Percentiles rank a stretch among this genome's conserved stretches.
These are phyloP conservation scores for Zymoseptoria brevis DNA, from an alignment of 2,329 filamentous ascomycete genomes.

Conservation along the genomic window DNA sequence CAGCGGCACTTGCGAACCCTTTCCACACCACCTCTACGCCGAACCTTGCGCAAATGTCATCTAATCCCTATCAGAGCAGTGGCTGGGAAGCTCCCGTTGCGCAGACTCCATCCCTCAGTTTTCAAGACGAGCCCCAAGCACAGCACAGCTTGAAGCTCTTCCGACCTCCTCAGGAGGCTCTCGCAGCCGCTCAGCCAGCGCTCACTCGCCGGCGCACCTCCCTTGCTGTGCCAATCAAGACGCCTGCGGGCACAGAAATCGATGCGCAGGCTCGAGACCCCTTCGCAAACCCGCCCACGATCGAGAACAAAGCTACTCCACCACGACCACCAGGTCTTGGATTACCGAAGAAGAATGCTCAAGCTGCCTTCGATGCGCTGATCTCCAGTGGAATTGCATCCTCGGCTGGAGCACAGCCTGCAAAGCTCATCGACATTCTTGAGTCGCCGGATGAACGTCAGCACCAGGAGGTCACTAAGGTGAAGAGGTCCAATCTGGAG, in stretches of 20 bases:
- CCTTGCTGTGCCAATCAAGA: not conserved
- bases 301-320: not conserved
- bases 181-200: not conserved
- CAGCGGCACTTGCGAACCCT: not conserved
- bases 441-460: not conserved
- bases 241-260: not conserved
- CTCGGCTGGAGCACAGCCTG: not conserved
- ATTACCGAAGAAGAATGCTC: not conserved
- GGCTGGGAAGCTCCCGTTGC: not conserved
- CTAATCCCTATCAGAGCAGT: not conserved
- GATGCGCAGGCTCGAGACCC: not conserved
- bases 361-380: constrained; percentile 2
- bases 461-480: not conserved
- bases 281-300: not conserved
- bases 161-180: not conserved
- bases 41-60: no score
- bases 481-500: not conserved
- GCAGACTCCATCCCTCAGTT: not conserved
- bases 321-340: constrained; percentile 1
- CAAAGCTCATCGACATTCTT: not conserved
- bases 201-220: not conserved
- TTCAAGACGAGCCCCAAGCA: not conserved
- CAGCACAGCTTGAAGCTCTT: not conserved
- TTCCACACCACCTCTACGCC: not conserved
- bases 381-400: not conserved